These are phyloP conservation scores for Graphiopsis chlorocephala DNA, from an alignment of 2,329 filamentous ascomycete genomes.

Conservation along the genomic window DNA sequence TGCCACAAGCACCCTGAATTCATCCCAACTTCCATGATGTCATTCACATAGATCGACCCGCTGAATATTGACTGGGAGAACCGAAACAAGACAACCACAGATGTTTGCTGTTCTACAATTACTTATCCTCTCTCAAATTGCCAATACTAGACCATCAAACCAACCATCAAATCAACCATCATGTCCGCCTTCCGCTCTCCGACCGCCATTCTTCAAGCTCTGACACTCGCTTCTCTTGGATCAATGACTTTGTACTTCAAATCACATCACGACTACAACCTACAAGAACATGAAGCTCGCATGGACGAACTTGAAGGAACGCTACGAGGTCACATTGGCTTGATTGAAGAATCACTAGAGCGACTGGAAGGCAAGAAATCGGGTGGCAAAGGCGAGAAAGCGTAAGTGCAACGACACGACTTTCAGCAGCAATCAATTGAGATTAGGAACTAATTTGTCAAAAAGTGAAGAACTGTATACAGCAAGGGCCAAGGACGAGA, in stretches of 20 bases:
- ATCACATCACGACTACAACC: conserved; percentile 41
- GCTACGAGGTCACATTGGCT: conserved; percentile 45
- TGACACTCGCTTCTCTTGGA: conserved; percentile 22
- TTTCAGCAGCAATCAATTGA: not conserved
- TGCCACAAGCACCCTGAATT: not conserved
- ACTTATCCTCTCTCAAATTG: not conserved
- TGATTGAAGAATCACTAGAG: conserved; percentile 46
- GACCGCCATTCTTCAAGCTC: conserved; percentile 18
- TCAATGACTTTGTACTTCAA: conserved; percentile 24
- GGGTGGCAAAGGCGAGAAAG: conserved; percentile 37
- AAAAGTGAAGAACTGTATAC: conserved; percentile 21
- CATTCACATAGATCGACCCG: not conserved
- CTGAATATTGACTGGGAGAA: not conserved
- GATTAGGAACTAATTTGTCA: not conserved
- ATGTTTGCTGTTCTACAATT: not conserved
- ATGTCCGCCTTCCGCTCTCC: conserved; percentile 18
- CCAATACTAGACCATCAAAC: not conserved
- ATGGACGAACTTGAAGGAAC: conserved; percentile 50
- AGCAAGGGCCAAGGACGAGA: conserved; percentile 21
- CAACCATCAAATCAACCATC: not conserved
- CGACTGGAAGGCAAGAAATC: conserved; percentile 43
- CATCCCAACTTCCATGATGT: not conserved
- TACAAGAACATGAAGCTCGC: conserved; percentile 49
- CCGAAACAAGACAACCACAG: not conserved
- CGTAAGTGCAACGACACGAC: conserved; percentile 27